Evolutionary conservation across 2,329 filamentous ascomycete genomes (phyloP).

Genomic region (Emmonsia crescens): DNA sequence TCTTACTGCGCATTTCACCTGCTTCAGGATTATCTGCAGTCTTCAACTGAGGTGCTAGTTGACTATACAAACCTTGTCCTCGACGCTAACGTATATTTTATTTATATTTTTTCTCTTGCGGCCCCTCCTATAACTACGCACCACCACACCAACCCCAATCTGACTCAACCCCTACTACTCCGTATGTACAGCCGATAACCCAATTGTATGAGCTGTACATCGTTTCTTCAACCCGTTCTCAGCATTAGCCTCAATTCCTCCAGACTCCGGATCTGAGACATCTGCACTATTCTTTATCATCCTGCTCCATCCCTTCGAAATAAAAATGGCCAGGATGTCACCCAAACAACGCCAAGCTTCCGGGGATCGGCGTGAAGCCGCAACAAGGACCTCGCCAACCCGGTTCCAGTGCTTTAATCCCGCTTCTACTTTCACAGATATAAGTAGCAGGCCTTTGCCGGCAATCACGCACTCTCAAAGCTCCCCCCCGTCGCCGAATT

Average conservation of each 20-base stretch:
- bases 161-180: not conserved
- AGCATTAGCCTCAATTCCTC: not conserved
- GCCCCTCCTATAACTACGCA: not conserved
- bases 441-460: slow-evolving; percentile 1
- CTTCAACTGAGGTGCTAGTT: not conserved
- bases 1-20: not conserved
- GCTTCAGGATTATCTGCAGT: not conserved
- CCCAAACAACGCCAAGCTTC: not conserved
- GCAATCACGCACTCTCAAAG: not conserved
- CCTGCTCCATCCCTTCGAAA: not conserved
- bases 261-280: not conserved
- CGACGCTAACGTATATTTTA: slow-evolving; percentile 1
- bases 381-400: not conserved
- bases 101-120: slow-evolving; percentile 4
- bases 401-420: not conserved
- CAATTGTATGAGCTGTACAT: not conserved
- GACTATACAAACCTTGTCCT: not conserved
- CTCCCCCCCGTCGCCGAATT: not conserved
- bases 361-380: not conserved
- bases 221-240: not conserved
- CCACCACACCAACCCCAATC: not conserved
- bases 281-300: slow-evolving; percentile 1
- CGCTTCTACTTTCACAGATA: not conserved
- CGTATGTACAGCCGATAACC: not conserved
- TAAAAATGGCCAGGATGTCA: not conserved